phyloP scores from a whole-genome alignment of 768 basidiomycete genomes.

The Tephrocybe rancida region DNA sequence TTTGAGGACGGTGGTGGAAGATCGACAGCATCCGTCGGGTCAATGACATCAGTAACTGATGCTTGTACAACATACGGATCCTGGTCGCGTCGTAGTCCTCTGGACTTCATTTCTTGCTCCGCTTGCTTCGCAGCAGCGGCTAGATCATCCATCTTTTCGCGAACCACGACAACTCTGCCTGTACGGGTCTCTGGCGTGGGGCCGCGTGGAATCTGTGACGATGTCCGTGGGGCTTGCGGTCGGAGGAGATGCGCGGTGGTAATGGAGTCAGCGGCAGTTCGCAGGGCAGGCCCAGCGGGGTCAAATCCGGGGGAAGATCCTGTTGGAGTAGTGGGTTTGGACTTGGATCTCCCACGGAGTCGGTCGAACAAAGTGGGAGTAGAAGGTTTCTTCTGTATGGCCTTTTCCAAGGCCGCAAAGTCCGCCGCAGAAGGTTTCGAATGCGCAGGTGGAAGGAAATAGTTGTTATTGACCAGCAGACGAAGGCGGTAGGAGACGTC shows the following conservation, averaged over 20 bases:
- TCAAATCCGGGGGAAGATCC: conserved; percentile 35
- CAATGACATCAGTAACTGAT: conserved; percentile 62
- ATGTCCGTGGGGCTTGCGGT: conserved; percentile 34
- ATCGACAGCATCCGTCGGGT: conserved; percentile 85
- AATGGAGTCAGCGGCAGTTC: conserved; percentile 70
- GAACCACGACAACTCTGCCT: conserved; percentile 78
- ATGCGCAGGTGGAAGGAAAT: conserved; percentile 88
- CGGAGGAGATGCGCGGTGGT: conserved; percentile 40
- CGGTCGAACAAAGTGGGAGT: conserved; percentile 69
- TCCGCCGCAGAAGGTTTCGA: conserved; percentile 76
- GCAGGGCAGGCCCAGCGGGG: conserved; percentile 46
- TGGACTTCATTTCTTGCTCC: conserved; percentile 68
- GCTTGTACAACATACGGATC: conserved; percentile 39
- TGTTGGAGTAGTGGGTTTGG: conserved; percentile 60
- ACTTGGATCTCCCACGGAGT: conserved; percentile 70
- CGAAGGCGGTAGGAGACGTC: conserved; percentile 86
- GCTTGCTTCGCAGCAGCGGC: conserved; percentile 72
- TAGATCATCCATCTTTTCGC: conserved; percentile 79
- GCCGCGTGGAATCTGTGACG: conserved; percentile 38
- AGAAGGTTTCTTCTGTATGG: conserved; percentile 46
- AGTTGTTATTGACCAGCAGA: conserved; percentile 84
- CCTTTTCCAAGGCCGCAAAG: conserved; percentile 44
- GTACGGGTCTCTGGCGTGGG: conserved; percentile 36
- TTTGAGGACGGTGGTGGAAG: conserved; percentile 68
- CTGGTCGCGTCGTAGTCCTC: conserved; percentile 49